Percentiles rank a stretch among this genome's conserved stretches.
Evolutionary conservation across 148 eudicot species (phyloP).

Genomic region (Gaultheria prostrata): DNA sequence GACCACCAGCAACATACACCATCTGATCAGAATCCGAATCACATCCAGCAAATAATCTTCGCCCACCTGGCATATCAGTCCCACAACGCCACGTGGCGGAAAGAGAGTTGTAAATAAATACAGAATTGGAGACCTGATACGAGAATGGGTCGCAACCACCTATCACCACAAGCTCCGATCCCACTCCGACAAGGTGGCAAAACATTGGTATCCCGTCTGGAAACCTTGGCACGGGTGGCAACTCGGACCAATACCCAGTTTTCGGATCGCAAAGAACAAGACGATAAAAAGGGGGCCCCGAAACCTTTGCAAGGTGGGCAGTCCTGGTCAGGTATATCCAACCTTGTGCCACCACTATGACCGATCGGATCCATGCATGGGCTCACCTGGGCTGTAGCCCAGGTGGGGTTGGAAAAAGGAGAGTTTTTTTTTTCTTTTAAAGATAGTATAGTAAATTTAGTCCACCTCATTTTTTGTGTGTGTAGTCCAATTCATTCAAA

Average conservation of each 20-base stretch:
- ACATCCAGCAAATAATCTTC: conserved; percentile 61
- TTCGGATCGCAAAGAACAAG: conserved; percentile 49
- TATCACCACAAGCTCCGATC: conserved; percentile 57
- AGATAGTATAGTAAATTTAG: no score
- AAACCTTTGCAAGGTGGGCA: conserved; percentile 11
- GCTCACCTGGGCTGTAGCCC: no score
- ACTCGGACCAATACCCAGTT: conserved; percentile 42
- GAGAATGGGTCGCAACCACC: conserved; percentile 84
- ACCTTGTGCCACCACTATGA: conserved; percentile 59
- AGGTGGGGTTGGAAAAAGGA: no score
- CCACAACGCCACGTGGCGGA: conserved; percentile 66
- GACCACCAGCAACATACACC: conserved; percentile 82
- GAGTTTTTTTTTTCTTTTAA: no score
- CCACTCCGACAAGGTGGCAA: conserved; percentile 55
- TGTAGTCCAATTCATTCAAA: no score
- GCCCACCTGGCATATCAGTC: conserved; percentile 62
- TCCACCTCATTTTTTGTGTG: no score
- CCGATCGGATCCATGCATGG: no score
- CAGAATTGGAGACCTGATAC: conserved; percentile 42
- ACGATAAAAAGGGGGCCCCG: conserved; percentile 35
- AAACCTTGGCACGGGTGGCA: conserved; percentile 46
- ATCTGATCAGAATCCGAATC: conserved; percentile 45
- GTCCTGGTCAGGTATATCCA: conserved; percentile 19
- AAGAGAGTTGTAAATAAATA: conserved; percentile 50
- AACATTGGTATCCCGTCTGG: conserved; percentile 65